Conservation (phyloP, 306 rosid genomes). For the Datisca glomerata region DNA sequence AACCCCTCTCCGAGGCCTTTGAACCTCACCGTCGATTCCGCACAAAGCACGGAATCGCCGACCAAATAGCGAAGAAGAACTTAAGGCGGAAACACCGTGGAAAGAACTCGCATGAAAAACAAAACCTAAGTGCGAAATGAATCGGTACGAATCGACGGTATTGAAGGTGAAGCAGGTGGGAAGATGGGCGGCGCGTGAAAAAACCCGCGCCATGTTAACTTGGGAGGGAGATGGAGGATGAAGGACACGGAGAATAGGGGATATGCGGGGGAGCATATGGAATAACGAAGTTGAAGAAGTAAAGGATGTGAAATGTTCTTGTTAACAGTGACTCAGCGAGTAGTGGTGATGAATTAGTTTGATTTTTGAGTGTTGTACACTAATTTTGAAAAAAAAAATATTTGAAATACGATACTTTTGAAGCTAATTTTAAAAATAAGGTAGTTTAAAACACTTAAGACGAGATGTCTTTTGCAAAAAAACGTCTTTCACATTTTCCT, state of each 20-base stretch:
- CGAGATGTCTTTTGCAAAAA: too few relatives aligned
- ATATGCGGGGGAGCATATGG: constrained; percentile 6
- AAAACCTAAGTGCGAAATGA: constrained; percentile 9
- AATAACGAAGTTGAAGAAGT: not conserved
- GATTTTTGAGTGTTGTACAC: too few relatives aligned
- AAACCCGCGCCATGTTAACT: constrained; percentile 39
- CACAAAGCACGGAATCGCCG: constrained; percentile 23
- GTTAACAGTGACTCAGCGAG: too few relatives aligned
- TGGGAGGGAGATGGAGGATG: constrained; percentile 10
- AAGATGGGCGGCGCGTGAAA: constrained; percentile 24
- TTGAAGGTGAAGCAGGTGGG: constrained; percentile 7
- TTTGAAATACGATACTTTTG: too few relatives aligned
- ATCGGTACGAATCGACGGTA: constrained; percentile 4
- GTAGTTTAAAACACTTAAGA: too few relatives aligned
- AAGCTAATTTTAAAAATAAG: too few relatives aligned
- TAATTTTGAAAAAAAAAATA: too few relatives aligned
- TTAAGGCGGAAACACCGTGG: constrained; percentile 5
- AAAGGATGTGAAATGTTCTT: too few relatives aligned
- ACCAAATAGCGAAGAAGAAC: constrained; percentile 15
- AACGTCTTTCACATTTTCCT: too few relatives aligned
- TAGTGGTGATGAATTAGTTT: too few relatives aligned
- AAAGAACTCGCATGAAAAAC: constrained; percentile 1
- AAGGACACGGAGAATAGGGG: constrained; percentile 22
- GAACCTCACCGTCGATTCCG: constrained; percentile 11
- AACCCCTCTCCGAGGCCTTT: constrained; percentile 13